A percentile compares a stretch with the other conserved stretches of the same genome.
Evolutionary conservation across 106 monocot genomes (phyloP).

Genomic region (Allium cepa): DNA sequence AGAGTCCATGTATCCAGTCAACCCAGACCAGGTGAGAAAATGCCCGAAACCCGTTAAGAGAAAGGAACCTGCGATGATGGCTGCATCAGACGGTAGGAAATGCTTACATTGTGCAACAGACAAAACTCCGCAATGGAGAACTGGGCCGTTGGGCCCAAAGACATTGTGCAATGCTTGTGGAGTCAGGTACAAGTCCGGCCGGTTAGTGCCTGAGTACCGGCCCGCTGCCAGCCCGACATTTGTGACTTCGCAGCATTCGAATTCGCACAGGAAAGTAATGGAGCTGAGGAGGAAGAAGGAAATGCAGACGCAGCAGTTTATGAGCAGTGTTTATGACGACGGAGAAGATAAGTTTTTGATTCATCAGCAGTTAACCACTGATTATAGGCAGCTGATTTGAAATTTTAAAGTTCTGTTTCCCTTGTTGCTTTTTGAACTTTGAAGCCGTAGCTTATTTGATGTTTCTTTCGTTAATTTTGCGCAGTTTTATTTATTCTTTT

Average conservation of each 20-base stretch:
- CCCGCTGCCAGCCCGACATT: slow-evolving; percentile 83
- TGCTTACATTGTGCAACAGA: slow-evolving; percentile 86
- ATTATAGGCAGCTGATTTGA: slow-evolving; percentile 42
- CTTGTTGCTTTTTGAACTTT: neutral
- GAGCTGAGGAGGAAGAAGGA: slow-evolving; percentile 75
- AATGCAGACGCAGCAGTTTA: slow-evolving; percentile 5
- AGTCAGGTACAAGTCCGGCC: slow-evolving; percentile 79
- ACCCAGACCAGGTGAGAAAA: slow-evolving; percentile 13
- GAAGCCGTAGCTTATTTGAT: neutral
- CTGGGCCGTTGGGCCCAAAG: slow-evolving; percentile 89
- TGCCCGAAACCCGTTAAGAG: slow-evolving; percentile 30
- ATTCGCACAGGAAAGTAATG: slow-evolving; percentile 71
- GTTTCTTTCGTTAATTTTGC: neutral
- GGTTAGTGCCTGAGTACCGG: slow-evolving; percentile 84
- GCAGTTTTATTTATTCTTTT: no score
- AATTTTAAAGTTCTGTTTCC: neutral
- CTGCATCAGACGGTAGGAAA: slow-evolving; percentile 33
- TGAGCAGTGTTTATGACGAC: neutral
- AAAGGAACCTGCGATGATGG: slow-evolving; percentile 16
- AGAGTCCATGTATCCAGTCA: no score
- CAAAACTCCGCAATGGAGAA: slow-evolving; percentile 90
- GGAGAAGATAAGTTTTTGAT: slow-evolving; percentile 27
- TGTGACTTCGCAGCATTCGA: slow-evolving; percentile 51
- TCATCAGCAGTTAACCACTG: slow-evolving; percentile 28
- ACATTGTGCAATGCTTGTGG: slow-evolving; percentile 93